Base-by-base conservation (phyloP, 257 asterid genomes). In the Plantago ovata region DNA sequence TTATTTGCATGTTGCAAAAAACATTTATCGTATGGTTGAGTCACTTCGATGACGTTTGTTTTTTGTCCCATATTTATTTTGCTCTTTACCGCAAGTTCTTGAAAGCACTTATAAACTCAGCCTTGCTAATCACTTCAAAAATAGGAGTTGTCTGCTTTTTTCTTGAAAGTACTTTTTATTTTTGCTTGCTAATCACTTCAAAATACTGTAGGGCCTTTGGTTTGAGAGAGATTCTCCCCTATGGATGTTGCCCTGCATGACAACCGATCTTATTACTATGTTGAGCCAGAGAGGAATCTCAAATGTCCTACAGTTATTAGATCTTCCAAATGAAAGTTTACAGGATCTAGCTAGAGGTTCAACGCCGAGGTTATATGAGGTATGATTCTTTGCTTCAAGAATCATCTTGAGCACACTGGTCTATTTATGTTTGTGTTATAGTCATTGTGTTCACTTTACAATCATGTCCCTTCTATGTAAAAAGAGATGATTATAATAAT, bases 161-260 rank as follows among this genome's bases (percentile, higher is more conserved):
- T 19, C 28, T 19, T 19, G 7, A n/a, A n/a, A 48, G 18, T 48
- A 53, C 9, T 7, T 32, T 33, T 33, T 7, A 15, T 54, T 54
- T 54, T 10, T n/a, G n/a, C n/a, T n/a, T n/a, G n/a, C n/a, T n/a
- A n/a, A n/a, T n/a, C n/a, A n/a, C n/a, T n/a, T n/a, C n/a, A 23
- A 28, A 33, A 33, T 15, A 55, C 2, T 55, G 24, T 81, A 88
- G 98, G 95, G 93, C 20, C 64, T 84, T 57, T 92, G 98, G 96
- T 79, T 60, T 38, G 85, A 73, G 61, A 59, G 60, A 57, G 84
- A 74, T 73, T 85, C 98, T 28, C 69, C 95, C 28, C 66, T 92
- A 21, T 63, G 90, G 97, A 92, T 92, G 97, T 75, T 92, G 62
- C 89, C 98, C 47, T 80, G 84, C 77, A 85, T 92, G 95, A 88